phyloP scores from a whole-genome alignment of 139 green algal species.

The Tetratostichococcus sp. region DNA sequence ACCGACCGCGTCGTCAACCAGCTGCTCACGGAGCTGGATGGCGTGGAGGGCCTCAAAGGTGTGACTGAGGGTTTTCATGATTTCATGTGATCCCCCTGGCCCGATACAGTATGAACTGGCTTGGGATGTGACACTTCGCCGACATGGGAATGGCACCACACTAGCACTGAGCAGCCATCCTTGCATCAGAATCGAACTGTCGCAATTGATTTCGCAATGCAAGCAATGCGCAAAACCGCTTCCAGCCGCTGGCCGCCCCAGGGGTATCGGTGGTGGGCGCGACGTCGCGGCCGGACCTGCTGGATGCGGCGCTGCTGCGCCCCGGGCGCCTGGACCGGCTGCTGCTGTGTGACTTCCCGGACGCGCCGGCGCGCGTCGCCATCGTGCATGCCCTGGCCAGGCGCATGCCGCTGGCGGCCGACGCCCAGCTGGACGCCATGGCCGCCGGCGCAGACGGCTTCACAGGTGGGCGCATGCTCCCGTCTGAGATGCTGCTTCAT shows the following conservation, averaged over 20 bases:
- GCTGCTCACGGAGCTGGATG: slow-evolving; percentile 97
- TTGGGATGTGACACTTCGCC: neutral
- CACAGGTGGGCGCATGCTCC: slow-evolving; percentile 18
- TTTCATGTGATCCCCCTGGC: no score
- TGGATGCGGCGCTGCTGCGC: slow-evolving; percentile 90
- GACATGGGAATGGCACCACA: neutral
- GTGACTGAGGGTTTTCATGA: no score
- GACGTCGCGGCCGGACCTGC: slow-evolving; percentile 83
- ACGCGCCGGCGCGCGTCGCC: slow-evolving; percentile 25
- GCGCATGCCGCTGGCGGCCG: slow-evolving; percentile 34
- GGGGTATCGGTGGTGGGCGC: slow-evolving; percentile 89
- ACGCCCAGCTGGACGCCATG: slow-evolving; percentile 44
- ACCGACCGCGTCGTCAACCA: slow-evolving; percentile 95
- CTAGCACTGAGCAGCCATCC: no score
- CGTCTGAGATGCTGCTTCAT: no score
- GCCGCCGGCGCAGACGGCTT: slow-evolving; percentile 39
- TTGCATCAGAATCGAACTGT: no score
- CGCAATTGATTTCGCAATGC: no score
- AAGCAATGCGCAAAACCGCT: no score
- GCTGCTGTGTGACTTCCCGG: slow-evolving; percentile 60
- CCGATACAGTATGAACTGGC: no score
- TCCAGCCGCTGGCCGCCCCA: slow-evolving; percentile 5
- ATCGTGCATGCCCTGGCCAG: slow-evolving; percentile 48
- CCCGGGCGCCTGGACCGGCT: slow-evolving; percentile 78
- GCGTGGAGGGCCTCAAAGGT: slow-evolving; percentile 82